Evolutionary conservation across 1,139 yeast genomes (phyloP).

Genomic region (Suhomyces maxii): DNA sequence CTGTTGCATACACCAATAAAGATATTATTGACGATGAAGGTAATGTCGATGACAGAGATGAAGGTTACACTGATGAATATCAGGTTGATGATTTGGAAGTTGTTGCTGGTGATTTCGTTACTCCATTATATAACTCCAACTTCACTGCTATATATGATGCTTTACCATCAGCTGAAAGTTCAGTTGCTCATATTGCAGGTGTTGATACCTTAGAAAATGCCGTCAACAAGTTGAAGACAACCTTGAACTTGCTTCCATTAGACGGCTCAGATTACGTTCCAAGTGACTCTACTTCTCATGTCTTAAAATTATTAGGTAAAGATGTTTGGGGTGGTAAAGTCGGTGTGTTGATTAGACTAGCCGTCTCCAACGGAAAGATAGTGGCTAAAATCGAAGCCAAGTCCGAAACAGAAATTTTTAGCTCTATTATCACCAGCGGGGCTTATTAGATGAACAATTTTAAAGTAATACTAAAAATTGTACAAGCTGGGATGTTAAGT

Average conservation of each 20-base stretch:
- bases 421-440: slow-evolving; percentile 23
- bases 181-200: slow-evolving; percentile 41
- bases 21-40: slow-evolving; percentile 79
- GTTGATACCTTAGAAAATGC: slow-evolving; percentile 37
- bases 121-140: slow-evolving; percentile 76
- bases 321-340: slow-evolving; percentile 73
- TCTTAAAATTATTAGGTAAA: slow-evolving; percentile 80
- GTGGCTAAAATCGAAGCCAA: slow-evolving; percentile 77
- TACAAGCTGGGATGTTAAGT: neutral
- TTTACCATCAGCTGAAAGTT: slow-evolving; percentile 42
- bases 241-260: slow-evolving; percentile 75
- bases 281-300: slow-evolving; percentile 62
- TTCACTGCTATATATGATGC: slow-evolving; percentile 77
- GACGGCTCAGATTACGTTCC: slow-evolving; percentile 75
- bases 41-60: slow-evolving; percentile 66
- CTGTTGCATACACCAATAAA: slow-evolving; percentile 72
- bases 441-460: slow-evolving; percentile 9
- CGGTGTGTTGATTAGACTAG: slow-evolving; percentile 70
- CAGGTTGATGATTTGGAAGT: slow-evolving; percentile 81
- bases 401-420: slow-evolving; percentile 49
- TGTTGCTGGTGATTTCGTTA: slow-evolving; percentile 78
- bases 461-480: too few species aligned
- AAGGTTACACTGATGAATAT: slow-evolving; percentile 92
- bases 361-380: slow-evolving; percentile 65
- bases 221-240: slow-evolving; percentile 49